Evolutionary conservation across 1,139 yeast genomes (phyloP).

Genomic region (Blastobotrys arbuscula): DNA sequence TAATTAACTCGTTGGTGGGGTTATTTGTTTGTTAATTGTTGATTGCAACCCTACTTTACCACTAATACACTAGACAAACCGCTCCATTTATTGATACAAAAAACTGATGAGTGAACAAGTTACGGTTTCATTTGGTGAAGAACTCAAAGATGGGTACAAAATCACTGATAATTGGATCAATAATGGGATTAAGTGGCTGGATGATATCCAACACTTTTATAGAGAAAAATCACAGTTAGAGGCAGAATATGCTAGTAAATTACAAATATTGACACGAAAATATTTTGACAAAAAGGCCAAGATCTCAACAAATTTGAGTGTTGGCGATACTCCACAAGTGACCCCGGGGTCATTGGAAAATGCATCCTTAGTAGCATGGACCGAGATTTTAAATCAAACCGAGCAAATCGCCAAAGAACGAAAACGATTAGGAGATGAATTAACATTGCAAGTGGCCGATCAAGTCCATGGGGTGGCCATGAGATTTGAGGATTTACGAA

Average conservation of each 20-base stretch:
- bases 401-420: constrained; percentile 74
- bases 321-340: constrained; percentile 83
- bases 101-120: constrained; percentile 18
- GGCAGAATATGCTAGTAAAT: constrained; percentile 68
- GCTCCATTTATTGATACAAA: not conserved
- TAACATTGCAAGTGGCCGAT: constrained; percentile 56
- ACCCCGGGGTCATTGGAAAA: constrained; percentile 95
- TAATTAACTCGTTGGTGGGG: not conserved
- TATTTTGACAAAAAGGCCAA: constrained; percentile 75
- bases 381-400: constrained; percentile 77
- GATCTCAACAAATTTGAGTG: constrained; percentile 61
- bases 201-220: constrained; percentile 77
- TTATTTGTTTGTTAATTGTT: no score
- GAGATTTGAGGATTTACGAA: constrained; percentile 51
- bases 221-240: constrained; percentile 77
- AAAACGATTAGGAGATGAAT: constrained; percentile 53
- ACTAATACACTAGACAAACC: not conserved
- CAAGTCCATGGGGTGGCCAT: constrained; percentile 52
- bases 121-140: constrained; percentile 36
- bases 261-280: constrained; percentile 59
- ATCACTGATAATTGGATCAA: constrained; percentile 69
- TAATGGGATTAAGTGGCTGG: constrained; percentile 68
- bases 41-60: not conserved
- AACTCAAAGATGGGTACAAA: constrained; percentile 60
- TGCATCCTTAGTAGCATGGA: constrained; percentile 94